A percentile compares a stretch with the other conserved stretches of the same genome.
Conservation (phyloP, 208 protist species). For the Leishmania tarentolae region DNA sequence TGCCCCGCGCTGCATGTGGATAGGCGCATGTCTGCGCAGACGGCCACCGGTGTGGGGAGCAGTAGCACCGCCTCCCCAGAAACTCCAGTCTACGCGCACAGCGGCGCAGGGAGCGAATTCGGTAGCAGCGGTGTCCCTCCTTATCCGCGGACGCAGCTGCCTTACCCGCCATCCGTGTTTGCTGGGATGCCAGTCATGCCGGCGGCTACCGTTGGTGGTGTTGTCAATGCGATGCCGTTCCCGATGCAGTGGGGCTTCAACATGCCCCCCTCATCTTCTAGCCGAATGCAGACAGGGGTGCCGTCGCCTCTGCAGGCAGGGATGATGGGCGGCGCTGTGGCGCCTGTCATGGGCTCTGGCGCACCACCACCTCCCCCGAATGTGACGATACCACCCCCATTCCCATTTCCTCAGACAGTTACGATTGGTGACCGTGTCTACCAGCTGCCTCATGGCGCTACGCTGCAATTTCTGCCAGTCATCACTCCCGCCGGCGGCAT, state of each 20-base stretch:
- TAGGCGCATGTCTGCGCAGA: conserved; percentile 25
- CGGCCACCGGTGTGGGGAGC: neutral
- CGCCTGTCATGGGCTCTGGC: conserved; percentile 1
- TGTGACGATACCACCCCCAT: conserved; percentile 39
- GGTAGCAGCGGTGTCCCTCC: neutral
- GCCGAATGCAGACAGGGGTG: conserved; percentile 1
- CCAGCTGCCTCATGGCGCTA: conserved; percentile 53
- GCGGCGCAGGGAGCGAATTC: neutral
- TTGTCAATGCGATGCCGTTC: conserved; percentile 13
- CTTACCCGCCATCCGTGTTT: conserved; percentile 9
- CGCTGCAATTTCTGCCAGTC: conserved; percentile 61
- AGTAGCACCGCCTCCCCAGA: neutral
- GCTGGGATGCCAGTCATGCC: conserved; percentile 18
- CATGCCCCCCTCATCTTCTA: neutral
- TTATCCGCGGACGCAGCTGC: neutral
- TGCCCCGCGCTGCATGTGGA: conserved; percentile 23
- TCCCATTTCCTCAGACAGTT: conserved; percentile 42
- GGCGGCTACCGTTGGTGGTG: neutral
- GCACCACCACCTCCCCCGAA: conserved; percentile 4
- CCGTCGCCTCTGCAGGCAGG: conserved; percentile 13
- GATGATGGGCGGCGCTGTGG: conserved; percentile 19
- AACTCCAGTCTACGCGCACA: neutral
- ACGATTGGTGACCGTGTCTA: conserved; percentile 60
- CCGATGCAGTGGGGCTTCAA: conserved; percentile 21
- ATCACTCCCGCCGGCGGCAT: conserved; percentile 38